Conservation (phyloP, 208 protist species). For the Phytomonas sp. region DNA sequence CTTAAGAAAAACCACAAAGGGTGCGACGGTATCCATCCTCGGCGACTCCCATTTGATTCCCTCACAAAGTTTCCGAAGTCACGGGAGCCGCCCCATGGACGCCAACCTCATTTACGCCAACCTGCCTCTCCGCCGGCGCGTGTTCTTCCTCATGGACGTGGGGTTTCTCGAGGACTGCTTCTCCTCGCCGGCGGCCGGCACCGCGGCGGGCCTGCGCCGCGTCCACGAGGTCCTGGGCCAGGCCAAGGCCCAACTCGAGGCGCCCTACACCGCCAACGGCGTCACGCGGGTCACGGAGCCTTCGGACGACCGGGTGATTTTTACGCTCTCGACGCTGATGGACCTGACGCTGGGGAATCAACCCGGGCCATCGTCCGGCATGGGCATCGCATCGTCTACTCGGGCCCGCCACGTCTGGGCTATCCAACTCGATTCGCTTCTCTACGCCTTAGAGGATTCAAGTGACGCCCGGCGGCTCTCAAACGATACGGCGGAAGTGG, state of each 20-base stretch:
- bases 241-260: neutral
- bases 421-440: neutral
- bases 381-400: neutral
- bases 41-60: too few species aligned
- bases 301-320: neutral
- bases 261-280: neutral
- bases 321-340: neutral
- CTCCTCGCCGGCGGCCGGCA: neutral
- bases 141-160: slow-evolving; percentile 55
- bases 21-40: neutral
- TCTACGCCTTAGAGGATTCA: neutral
- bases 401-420: neutral
- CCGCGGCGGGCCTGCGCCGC: neutral
- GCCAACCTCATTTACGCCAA: slow-evolving; percentile 24
- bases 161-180: slow-evolving; percentile 19
- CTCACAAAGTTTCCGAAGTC: neutral
- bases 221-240: neutral
- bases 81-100: neutral
- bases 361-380: neutral
- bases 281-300: neutral
- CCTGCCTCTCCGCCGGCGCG: slow-evolving; percentile 51
- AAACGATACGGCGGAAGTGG: neutral
- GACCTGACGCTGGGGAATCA: neutral
- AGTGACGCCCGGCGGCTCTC: neutral
- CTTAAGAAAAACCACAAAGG: neutral